Conservation (phyloP, 176 grass and related monocot species). For the Oryza punctata region DNA sequence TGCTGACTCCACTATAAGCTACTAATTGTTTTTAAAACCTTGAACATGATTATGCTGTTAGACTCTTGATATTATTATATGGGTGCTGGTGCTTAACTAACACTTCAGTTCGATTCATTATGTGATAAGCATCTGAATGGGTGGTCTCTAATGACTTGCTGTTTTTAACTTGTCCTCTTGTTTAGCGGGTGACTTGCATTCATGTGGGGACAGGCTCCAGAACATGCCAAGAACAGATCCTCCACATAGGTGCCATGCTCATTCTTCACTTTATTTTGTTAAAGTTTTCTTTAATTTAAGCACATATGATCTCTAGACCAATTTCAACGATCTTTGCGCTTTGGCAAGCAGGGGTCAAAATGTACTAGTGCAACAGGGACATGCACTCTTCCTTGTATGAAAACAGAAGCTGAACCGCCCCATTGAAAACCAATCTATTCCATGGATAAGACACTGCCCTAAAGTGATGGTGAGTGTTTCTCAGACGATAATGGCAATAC, state of each 20-base stretch:
- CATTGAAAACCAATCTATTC: slow-evolving; percentile 26
- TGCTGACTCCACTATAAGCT: slow-evolving; percentile 50
- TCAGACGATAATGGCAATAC: neutral
- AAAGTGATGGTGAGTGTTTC: slow-evolving; percentile 11
- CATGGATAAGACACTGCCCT: neutral
- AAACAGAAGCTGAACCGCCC: slow-evolving; percentile 26
- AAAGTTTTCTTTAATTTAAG: slow-evolving; percentile 17
- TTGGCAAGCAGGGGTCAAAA: slow-evolving; percentile 28
- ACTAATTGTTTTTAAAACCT: slow-evolving; percentile 30
- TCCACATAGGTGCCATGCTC: neutral
- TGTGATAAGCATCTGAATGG: slow-evolving; percentile 32
- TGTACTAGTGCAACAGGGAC: slow-evolving; percentile 17
- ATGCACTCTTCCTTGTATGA: slow-evolving; percentile 25
- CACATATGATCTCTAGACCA: neutral
- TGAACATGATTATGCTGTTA: slow-evolving; percentile 3
- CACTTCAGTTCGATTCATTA: slow-evolving; percentile 27
- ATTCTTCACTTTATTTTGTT: slow-evolving; percentile 26
- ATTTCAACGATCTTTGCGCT: slow-evolving; percentile 13
- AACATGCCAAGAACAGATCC: slow-evolving; percentile 35
- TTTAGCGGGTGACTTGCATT: slow-evolving; percentile 31
- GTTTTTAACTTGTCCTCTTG: slow-evolving; percentile 43
- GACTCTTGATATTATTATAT: slow-evolving; percentile 35
- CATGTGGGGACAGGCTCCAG: slow-evolving; percentile 24
- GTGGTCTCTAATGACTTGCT: slow-evolving; percentile 37
- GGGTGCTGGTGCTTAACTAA: slow-evolving; percentile 38